Conservation (phyloP, 495 filamentous ascomycete genomes). For the Lentithecium fluviatile region DNA sequence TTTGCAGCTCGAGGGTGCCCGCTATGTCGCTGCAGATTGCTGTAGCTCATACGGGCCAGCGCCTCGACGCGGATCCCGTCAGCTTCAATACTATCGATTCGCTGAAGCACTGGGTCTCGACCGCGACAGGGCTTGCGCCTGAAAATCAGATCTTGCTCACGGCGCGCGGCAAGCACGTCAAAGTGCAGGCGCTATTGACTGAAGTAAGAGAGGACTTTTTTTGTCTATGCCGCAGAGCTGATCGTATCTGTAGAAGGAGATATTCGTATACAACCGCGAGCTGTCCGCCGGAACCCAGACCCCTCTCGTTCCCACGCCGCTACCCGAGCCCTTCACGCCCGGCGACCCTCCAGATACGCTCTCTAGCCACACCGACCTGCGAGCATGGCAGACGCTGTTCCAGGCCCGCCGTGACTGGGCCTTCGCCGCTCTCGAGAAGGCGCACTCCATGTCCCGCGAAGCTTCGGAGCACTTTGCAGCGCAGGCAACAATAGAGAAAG, state of each 20-base stretch:
- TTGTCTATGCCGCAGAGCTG: slow-evolving; percentile 4
- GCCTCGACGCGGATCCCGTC: slow-evolving; percentile 68
- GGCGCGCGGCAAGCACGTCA: slow-evolving; percentile 74
- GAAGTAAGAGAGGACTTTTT: slow-evolving; percentile 60
- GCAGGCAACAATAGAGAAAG: slow-evolving; percentile 68
- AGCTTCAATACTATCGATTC: slow-evolving; percentile 65
- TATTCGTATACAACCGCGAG: slow-evolving; percentile 82
- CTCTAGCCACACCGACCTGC: slow-evolving; percentile 66
- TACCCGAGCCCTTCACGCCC: slow-evolving; percentile 59
- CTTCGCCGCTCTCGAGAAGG: slow-evolving; percentile 62
- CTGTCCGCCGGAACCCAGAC: slow-evolving; percentile 50
- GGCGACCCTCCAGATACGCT: slow-evolving; percentile 70
- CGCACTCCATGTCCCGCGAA: slow-evolving; percentile 55
- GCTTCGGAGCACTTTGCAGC: slow-evolving; percentile 59
- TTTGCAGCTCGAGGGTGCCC: slow-evolving; percentile 29
- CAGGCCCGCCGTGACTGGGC: slow-evolving; percentile 73
- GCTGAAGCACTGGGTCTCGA: slow-evolving; percentile 65
- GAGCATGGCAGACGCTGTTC: slow-evolving; percentile 81
- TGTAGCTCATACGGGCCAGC: slow-evolving; percentile 85
- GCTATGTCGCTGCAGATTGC: slow-evolving; percentile 77
- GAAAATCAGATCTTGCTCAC: slow-evolving; percentile 80
- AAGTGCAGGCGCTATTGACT: slow-evolving; percentile 66
- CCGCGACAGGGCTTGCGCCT: slow-evolving; percentile 63
- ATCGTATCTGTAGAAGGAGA: slow-evolving; percentile 61
- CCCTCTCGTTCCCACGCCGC: slow-evolving; percentile 47